Base-by-base conservation (phyloP, 495 filamentous ascomycete species). In the Penicillium salamii region DNA sequence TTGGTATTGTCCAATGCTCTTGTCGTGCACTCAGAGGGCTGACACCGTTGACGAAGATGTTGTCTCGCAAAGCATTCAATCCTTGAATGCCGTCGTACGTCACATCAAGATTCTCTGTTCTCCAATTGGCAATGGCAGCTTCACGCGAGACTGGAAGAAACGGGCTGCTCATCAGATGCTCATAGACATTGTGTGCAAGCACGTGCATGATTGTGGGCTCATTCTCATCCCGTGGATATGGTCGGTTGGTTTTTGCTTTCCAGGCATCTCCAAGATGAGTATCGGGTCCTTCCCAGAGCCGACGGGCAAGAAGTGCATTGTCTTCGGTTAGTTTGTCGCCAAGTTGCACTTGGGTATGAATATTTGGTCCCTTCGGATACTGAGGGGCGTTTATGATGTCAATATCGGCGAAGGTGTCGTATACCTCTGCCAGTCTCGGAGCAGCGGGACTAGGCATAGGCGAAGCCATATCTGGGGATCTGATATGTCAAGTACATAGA, bases 231-330 rank as follows among this genome's bases (percentile, higher is more conserved):
- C 46, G 38, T 4, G 49, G 17, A 31, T 40, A 57, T 1, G 43
- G 52, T 8, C 51, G 53, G 14, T 44, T 14, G 2, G 33, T 14
- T 14, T 47, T 32, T 21, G 19, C 7, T 7, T 14, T 40, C 53
- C 55, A 52, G 7, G 36, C 51, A 12, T 45, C 11, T 7, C 49
- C 53, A 0, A 68, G 43, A 13, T 23, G n/a, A 11, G 48, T 8
- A 20, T 68, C 58, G 0, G 60, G 59, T 6, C 50, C 31, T 8
- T 21, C 34, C 67, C 67, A 70, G 2, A 60, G 42, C 9, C 49
- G 35, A 36, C 56, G 58, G 1, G 67, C 67, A 20, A 65, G 38
- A 13, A 52, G 55, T 20, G 57, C 59, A 43, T 61, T 49, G 40
- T 44, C 24, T 31, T 38, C 12, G 23, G 33, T 46, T 7, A 62